Conservation (phyloP, 768 basidiomycete genomes). For the Agaricus blazei region DNA sequence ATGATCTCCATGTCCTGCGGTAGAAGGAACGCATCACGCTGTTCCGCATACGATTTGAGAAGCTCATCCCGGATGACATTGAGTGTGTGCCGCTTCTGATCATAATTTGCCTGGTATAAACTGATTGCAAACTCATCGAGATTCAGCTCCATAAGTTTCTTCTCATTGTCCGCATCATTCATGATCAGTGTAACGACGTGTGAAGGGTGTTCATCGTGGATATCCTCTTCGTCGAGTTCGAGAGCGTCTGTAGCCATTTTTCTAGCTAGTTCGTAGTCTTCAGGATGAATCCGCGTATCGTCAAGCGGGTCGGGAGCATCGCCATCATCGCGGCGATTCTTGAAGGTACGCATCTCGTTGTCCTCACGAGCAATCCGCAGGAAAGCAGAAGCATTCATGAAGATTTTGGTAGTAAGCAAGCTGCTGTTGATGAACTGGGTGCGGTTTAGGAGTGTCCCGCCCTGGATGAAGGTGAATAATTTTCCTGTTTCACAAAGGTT, state of each 20-base stretch:
- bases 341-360: constrained; percentile 48
- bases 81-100: constrained; percentile 85
- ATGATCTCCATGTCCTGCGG: constrained; percentile 78
- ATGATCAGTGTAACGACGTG: constrained; percentile 84
- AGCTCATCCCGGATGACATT: constrained; percentile 87
- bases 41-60: constrained; percentile 73
- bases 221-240: constrained; percentile 96
- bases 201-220: constrained; percentile 89
- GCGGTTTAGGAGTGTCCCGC: constrained; percentile 82
- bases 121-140: constrained; percentile 95
- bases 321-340: constrained; percentile 65
- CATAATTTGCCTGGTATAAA: constrained; percentile 76
- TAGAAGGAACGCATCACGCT: constrained; percentile 55
- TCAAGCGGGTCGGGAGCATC: constrained; percentile 85
- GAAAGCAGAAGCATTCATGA: constrained; percentile 91
- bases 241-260: constrained; percentile 99
- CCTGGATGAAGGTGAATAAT: constrained; percentile 39
- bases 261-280: constrained; percentile 95
- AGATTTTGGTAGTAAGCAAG: constrained; percentile 81
- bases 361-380: constrained; percentile 77
- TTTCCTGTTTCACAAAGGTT: neutral
- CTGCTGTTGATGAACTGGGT: constrained; percentile 81
- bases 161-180: constrained; percentile 71
- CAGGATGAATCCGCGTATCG: constrained; percentile 92
- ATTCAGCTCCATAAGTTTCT: constrained; percentile 85